These are phyloP conservation scores for Globisporangium okanoganense DNA, from an alignment of 352 stramenopile species.

Conservation along the genomic window DNA sequence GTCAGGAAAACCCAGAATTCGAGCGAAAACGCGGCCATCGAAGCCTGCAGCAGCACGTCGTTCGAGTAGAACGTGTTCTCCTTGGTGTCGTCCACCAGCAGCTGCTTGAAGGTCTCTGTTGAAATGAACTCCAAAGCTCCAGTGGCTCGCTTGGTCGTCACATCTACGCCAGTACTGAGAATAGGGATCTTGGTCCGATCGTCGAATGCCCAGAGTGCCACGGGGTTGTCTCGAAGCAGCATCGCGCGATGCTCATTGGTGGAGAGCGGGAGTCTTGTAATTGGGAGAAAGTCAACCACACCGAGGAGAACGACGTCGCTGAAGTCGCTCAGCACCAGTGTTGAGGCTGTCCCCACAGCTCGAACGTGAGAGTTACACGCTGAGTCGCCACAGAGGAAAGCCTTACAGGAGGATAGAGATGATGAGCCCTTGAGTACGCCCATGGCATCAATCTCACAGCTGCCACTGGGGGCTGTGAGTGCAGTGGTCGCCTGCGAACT, in stretches of 20 bases:
- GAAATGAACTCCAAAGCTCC: slow-evolving; percentile 13
- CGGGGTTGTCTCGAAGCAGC: slow-evolving; percentile 61
- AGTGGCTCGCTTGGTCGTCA: slow-evolving; percentile 1
- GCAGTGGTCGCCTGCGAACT: slow-evolving; percentile 14
- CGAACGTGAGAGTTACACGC: slow-evolving; percentile 23
- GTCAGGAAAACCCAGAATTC: slow-evolving; percentile 54
- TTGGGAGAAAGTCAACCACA: slow-evolving; percentile 32
- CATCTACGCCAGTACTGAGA: neutral
- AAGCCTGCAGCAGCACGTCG: slow-evolving; percentile 34
- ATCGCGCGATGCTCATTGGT: slow-evolving; percentile 46
- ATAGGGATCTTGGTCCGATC: slow-evolving; percentile 25
- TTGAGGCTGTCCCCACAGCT: slow-evolving; percentile 11
- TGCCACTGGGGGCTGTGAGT: slow-evolving; percentile 11
- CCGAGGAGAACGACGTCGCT: slow-evolving; percentile 45
- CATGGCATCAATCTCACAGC: slow-evolving; percentile 27
- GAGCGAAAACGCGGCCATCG: slow-evolving; percentile 54
- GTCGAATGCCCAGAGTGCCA: slow-evolving; percentile 55
- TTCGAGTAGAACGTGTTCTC: slow-evolving; percentile 59
- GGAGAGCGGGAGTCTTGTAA: slow-evolving; percentile 38
- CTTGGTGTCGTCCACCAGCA: slow-evolving; percentile 39
- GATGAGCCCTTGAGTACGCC: neutral
- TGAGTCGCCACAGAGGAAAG: slow-evolving; percentile 28
- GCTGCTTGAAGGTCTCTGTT: slow-evolving; percentile 8
- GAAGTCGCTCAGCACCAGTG: slow-evolving; percentile 48
- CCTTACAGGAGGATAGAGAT: slow-evolving; percentile 13